A percentile compares a stretch with the other conserved stretches of the same genome.
Evolutionary conservation across 2,329 filamentous ascomycete genomes (phyloP).

Genomic region (Fusarium sp.): DNA sequence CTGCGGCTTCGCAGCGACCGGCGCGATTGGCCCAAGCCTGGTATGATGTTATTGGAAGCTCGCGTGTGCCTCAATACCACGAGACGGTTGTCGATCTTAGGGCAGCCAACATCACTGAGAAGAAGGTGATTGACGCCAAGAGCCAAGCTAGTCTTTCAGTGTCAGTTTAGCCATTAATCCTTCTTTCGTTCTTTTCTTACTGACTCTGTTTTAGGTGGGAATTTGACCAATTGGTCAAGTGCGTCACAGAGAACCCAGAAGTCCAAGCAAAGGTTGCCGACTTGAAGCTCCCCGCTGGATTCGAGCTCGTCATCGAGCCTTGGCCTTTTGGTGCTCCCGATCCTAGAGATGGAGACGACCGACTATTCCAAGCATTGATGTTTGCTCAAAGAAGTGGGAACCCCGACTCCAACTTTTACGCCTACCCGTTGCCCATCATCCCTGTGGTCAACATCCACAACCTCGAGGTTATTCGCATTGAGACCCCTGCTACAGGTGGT

Average conservation of each 20-base stretch:
- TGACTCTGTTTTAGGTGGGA: constrained; percentile 40
- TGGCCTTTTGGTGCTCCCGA: constrained; percentile 50
- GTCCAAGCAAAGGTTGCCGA: constrained; percentile 48
- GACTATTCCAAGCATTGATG: constrained; percentile 49
- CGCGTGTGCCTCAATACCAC: constrained; percentile 43
- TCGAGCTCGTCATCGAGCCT: constrained; percentile 48
- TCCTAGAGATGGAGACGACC: constrained; percentile 42
- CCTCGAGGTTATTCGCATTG: constrained; percentile 49
- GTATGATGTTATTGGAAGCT: constrained; percentile 49
- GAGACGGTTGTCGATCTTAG: constrained; percentile 52
- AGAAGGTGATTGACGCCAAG: constrained; percentile 44
- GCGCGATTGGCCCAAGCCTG: constrained; percentile 57
- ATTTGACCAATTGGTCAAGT: constrained; percentile 50
- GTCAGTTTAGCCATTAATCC: constrained; percentile 32
- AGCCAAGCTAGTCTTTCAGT: constrained; percentile 46
- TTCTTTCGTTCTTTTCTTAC: too few species aligned
- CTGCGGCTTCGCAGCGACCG: constrained; percentile 44
- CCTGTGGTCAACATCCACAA: constrained; percentile 53
- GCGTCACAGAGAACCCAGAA: constrained; percentile 43
- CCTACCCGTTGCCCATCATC: constrained; percentile 63
- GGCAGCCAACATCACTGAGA: constrained; percentile 34
- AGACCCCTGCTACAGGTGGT: constrained; percentile 50
- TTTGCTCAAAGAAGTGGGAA: constrained; percentile 51
- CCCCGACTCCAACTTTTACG: constrained; percentile 65
- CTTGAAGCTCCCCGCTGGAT: constrained; percentile 44